Evolutionary conservation across 2,329 filamentous ascomycete species (phyloP), one percentile per base, ranked within the genome.

Genomic region (Pseudocercospora pini-densiflorae): DNA sequence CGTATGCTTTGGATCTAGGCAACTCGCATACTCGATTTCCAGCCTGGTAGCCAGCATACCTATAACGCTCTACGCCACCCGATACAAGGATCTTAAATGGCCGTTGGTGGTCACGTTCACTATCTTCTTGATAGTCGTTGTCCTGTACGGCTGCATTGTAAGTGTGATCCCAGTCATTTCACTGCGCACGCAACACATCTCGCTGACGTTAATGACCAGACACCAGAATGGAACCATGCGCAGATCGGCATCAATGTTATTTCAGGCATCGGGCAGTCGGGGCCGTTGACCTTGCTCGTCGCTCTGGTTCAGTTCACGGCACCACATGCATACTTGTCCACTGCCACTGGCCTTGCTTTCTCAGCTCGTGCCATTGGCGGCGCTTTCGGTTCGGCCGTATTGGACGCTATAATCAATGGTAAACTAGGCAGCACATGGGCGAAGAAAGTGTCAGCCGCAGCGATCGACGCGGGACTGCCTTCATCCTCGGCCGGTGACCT

Each of bases 251-350:
- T 84, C 73, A 82, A 81, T 69, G 79, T 85, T 5, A 74, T 86
- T 8, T 77, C 79, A 7, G 84, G 81, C 19, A 78, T 86, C 59
- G 84, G 84, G 3, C 84, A 86, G 70, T 77, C 81, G 0, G 84
- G 83, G 0, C 84, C 84, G 0, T 76, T 86, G 4, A 84, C 83
- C 0, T 78, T 86, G 2, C 79, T 86, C 5, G 80, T 83, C 0
- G 84, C 84, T 5, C 78, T 81, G 60, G 79, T 86, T 19, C 84
- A 86, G 69, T 86, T 86, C 72, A 85, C 84, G 1, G 81, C 84
- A 0, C 84, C 84, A 2, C 84, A 86, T 66, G 81, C 81, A 3
- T 85, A 81, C 70, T 79, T 86, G 14, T 85, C 83, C 0, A 86
- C 84, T 0, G 84, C 84, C 0, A 86, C 84, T 0, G 84, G 84